Conservation (phyloP, 202 grass and related monocot genomes). For the Sporobolus alterniflorus region DNA sequence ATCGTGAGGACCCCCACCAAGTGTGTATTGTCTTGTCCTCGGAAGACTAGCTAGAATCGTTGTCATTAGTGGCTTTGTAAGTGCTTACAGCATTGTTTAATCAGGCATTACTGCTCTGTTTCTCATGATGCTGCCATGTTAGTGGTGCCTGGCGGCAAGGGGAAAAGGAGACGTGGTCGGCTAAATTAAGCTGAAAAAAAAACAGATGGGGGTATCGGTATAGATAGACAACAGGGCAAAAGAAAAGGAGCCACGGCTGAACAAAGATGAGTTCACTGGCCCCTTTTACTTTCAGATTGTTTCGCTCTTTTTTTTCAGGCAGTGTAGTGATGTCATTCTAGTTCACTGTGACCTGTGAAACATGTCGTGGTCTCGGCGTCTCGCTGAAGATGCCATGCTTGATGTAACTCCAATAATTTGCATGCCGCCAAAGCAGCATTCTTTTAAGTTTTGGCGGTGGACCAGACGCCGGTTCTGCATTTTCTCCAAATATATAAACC, state of each 20-base stretch:
- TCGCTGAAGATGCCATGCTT: conserved; percentile 21
- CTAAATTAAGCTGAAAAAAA: conserved; percentile 27
- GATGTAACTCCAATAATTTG: conserved; percentile 35
- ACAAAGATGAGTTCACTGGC: conserved; percentile 45
- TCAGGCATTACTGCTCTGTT: conserved; percentile 26
- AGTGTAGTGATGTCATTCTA: conserved; percentile 20
- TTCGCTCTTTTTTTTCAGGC: conserved; percentile 28
- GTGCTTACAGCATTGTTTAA: conserved; percentile 44
- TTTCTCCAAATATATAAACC: conserved; percentile 4
- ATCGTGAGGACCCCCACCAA: conserved; percentile 33
- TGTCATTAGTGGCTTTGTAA: conserved; percentile 27
- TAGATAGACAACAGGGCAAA: conserved; percentile 46
- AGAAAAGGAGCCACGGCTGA: conserved; percentile 23
- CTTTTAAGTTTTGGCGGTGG: conserved; percentile 32
- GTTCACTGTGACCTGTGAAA: conserved; percentile 19
- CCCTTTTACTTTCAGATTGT: conserved; percentile 31
- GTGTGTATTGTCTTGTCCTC: conserved; percentile 32
- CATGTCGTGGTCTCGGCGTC: too few species aligned
- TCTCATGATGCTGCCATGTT: conserved; percentile 52
- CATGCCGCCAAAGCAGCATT: conserved; percentile 19
- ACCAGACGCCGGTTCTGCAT: conserved; percentile 24
- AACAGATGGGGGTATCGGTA: conserved; percentile 27
- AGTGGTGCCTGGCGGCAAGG: conserved; percentile 33
- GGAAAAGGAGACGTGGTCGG: conserved; percentile 23
- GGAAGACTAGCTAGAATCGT: conserved; percentile 34